Evolutionary conservation across 345 rosid species (phyloP).

Genomic region (Sonneratia alba): DNA sequence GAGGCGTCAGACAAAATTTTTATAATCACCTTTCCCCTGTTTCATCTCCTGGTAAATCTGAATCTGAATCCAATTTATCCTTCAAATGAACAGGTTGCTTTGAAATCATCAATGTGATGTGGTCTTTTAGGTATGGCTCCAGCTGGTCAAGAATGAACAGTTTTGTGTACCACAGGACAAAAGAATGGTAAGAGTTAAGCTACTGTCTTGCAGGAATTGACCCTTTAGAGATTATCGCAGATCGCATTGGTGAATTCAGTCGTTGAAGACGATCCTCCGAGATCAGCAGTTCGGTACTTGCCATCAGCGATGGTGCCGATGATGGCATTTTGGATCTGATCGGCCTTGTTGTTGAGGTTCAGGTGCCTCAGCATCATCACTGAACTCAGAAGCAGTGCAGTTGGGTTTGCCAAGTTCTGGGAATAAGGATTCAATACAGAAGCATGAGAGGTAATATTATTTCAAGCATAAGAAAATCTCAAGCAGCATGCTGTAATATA

Average conservation of each 20-base stretch:
- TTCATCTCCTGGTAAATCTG: background rate
- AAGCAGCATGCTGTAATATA: background rate
- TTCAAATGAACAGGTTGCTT: background rate
- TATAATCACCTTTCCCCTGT: no score
- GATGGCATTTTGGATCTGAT: conserved; percentile 73
- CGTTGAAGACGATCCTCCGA: conserved; percentile 69
- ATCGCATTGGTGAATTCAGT: conserved; percentile 85
- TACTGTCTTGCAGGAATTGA: background rate
- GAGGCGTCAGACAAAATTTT: background rate
- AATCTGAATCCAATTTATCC: background rate
- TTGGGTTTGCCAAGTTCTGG: conserved; percentile 88
- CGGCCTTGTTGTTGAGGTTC: conserved; percentile 63
- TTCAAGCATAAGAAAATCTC: background rate
- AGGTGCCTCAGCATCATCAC: conserved; percentile 82
- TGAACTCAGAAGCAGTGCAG: conserved; percentile 71
- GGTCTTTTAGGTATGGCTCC: background rate
- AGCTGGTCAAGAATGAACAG: background rate
- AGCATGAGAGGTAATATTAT: background rate
- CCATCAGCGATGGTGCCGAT: conserved; percentile 79
- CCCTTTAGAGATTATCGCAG: conserved; percentile 57
- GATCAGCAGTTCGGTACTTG: conserved; percentile 81
- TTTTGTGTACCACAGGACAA: background rate
- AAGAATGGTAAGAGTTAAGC: background rate
- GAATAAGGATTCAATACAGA: background rate
- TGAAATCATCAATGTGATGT: background rate